Base-by-base conservation (phyloP, 2,329 filamentous ascomycete genomes). In the Fusarium transvaalense region DNA sequence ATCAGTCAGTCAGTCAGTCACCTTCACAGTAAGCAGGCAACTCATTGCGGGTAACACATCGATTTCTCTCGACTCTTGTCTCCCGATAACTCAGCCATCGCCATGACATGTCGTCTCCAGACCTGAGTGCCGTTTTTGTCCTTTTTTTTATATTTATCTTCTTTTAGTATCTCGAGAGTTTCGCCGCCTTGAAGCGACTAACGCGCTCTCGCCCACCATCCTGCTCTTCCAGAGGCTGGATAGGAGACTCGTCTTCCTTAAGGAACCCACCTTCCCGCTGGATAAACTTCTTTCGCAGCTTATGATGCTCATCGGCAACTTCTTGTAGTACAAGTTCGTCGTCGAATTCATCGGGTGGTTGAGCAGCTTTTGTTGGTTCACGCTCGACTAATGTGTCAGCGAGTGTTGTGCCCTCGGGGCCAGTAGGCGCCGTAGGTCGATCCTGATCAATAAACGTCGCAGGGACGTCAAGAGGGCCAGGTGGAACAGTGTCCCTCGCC, bases 181-280 rank as follows among this genome's bases (percentile, higher is more conserved):
- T 85, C 4, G 91, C 91, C 48, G 91, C 90, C 81, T 89, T 92
- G 81, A 94, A 94, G 64, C 89, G 86, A 81, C 91, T 93, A 68
- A 93, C 78, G 72, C 85, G 88, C 78, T 86, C 87, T 50, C 84
- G 84, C 3, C 86, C 87, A 43, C 89, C 88, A 48, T 90, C 86
- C 27, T 86, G 84, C 72, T 94, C 88, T 55, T 90, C 89, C 43
- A 94, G 82, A 2, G 91, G 87, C 53, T 91, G 85, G 46, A 89
- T 87, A 19, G 87, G 86, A 53, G 87, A 84, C 62, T 93, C 89
- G 61, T 92, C 88, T 71, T 93, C 88, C 59, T 88, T 86, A 72
- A 91, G 81, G 77, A 97, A 97, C 5, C 94, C 94, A 52, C 94
- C 94, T 72, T 96, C 89, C 71, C 89, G 87, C 71, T 93, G 89